These are phyloP conservation scores for Chloris gayana DNA, from an alignment of 176 grass and related monocot species.

Conservation along the genomic window DNA sequence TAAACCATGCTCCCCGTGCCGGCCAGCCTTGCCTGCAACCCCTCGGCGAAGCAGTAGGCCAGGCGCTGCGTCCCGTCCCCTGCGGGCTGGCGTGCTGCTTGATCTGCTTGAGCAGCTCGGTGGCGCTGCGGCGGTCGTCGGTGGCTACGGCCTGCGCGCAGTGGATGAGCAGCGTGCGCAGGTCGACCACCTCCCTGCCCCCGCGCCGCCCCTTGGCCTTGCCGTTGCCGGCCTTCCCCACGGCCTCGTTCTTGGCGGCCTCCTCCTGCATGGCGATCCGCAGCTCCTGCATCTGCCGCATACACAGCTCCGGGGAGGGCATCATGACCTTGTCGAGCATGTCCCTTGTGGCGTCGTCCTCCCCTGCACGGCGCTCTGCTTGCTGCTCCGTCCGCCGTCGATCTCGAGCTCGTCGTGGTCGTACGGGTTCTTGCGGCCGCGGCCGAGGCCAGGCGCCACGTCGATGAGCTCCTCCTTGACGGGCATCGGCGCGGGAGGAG, in stretches of 20 bases:
- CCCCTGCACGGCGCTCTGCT: slow-evolving; percentile 54
- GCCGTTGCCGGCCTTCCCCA: slow-evolving; percentile 18
- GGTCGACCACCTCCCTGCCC: slow-evolving; percentile 64
- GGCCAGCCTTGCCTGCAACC: slow-evolving; percentile 65
- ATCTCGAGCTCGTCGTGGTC: slow-evolving; percentile 45
- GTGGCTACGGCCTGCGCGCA: slow-evolving; percentile 74
- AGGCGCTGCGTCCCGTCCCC: slow-evolving; percentile 73
- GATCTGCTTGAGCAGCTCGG: slow-evolving; percentile 80
- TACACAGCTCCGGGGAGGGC: slow-evolving; percentile 32
- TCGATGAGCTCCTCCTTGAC: slow-evolving; percentile 48
- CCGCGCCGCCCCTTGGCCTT: slow-evolving; percentile 45
- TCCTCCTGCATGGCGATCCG: slow-evolving; percentile 57
- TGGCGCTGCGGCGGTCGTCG: slow-evolving; percentile 65
- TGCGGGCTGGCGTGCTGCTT: slow-evolving; percentile 49
- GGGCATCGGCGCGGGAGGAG: not conserved
- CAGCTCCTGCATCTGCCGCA: slow-evolving; percentile 44
- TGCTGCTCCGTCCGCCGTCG: slow-evolving; percentile 64
- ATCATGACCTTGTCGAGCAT: slow-evolving; percentile 63
- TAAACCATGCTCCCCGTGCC: slow-evolving; percentile 68
- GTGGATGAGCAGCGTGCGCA: slow-evolving; percentile 84
- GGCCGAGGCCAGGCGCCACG: slow-evolving; percentile 8
- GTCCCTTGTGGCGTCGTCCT: slow-evolving; percentile 48
- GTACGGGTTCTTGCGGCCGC: slow-evolving; percentile 64
- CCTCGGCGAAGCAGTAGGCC: slow-evolving; percentile 74
- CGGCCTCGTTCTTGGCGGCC: slow-evolving; percentile 27